Percentiles rank a stretch among this genome's conserved stretches.
phyloP scores from a whole-genome alignment of 441 rosid species.

The Brassica balearica region DNA sequence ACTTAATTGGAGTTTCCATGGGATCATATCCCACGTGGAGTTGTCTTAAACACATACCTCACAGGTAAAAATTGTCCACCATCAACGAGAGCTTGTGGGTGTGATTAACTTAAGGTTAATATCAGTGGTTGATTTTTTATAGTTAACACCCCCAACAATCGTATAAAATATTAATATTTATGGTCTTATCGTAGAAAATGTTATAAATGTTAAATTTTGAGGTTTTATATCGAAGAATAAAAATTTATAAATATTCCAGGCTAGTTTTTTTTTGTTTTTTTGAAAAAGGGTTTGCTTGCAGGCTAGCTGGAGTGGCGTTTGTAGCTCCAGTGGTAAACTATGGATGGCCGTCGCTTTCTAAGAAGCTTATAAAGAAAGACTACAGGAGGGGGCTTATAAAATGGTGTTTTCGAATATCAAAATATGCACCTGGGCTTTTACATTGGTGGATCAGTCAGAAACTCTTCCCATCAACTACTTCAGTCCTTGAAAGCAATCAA shows the following conservation, averaged over 20 bases:
- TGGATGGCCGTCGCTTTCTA: constrained; percentile 58
- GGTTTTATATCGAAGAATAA: neutral
- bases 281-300: constrained; percentile 17
- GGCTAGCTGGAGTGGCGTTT: constrained; percentile 62
- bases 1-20: constrained; percentile 33
- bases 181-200: no score
- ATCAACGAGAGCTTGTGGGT: no score
- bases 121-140: no score
- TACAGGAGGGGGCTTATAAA: constrained; percentile 47
- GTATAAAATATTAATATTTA: no score
- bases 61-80: constrained; percentile 36
- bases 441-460: constrained; percentile 61
- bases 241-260: neutral
- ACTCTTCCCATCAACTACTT: constrained; percentile 50
- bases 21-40: constrained; percentile 36
- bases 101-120: no score
- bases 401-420: constrained; percentile 49
- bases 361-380: constrained; percentile 49
- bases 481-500: constrained; percentile 45
- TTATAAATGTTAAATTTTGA: no score
- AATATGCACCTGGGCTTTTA: constrained; percentile 53
- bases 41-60: constrained; percentile 48
- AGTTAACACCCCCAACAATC: no score
- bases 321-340: constrained; percentile 59
- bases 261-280: no score